Percentiles rank a stretch among this genome's conserved stretches.
These are phyloP conservation scores for Ophiocordyceps camponoti-leonardi DNA, from an alignment of 2,329 filamentous ascomycete genomes.

Conservation along the genomic window DNA sequence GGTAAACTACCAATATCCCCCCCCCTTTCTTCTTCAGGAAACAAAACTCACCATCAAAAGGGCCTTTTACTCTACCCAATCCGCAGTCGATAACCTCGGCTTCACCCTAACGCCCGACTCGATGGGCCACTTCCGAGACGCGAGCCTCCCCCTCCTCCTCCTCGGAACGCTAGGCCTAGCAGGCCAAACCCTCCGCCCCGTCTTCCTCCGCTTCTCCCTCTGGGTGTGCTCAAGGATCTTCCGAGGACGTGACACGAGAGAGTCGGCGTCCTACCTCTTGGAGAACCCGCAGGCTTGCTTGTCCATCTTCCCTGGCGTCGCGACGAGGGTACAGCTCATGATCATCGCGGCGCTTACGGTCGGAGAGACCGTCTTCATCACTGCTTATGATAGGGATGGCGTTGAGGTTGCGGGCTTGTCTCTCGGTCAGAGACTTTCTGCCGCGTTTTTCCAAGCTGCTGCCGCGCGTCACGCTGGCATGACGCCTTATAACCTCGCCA, in stretches of 20 bases:
- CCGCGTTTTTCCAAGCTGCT: conserved; percentile 40
- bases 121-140: conserved; percentile 29
- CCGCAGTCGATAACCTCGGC: conserved; percentile 34
- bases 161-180: conserved; percentile 31
- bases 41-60: conserved; percentile 11
- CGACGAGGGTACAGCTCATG: conserved; percentile 39
- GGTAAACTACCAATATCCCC: conserved; percentile 17
- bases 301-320: conserved; percentile 39
- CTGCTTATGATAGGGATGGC: conserved; percentile 33
- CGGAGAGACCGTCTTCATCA: conserved; percentile 36
- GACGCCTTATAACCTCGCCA: conserved; percentile 30
- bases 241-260: conserved; percentile 19
- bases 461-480: conserved; percentile 29
- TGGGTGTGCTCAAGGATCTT: conserved; percentile 34
- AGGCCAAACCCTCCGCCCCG: conserved; percentile 38
- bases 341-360: conserved; percentile 34
- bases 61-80: conserved; percentile 31
- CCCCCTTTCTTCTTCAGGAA: too few species aligned
- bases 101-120: conserved; percentile 37
- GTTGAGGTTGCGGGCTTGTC: conserved; percentile 27
- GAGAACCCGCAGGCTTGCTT: conserved; percentile 46
- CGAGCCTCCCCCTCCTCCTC: conserved; percentile 24
- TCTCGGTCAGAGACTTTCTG: conserved; percentile 28
- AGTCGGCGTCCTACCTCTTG: conserved; percentile 37
- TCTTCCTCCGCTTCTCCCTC: conserved; percentile 38